Evolutionary conservation across 805 yeast genomes (phyloP).

Genomic region (Lipomyces anomalus): DNA sequence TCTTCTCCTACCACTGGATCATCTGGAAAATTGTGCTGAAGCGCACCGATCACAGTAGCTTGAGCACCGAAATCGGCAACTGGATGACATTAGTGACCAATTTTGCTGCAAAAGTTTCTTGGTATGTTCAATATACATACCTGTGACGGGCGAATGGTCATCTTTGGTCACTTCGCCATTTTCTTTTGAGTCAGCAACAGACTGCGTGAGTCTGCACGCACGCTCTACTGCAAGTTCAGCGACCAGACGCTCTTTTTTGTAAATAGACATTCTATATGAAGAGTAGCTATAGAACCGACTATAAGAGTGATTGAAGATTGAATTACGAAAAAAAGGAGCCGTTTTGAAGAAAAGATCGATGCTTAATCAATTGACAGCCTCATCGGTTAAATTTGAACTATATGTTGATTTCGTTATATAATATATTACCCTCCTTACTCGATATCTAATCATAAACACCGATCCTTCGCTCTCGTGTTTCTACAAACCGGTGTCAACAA

Average conservation of each 20-base stretch:
- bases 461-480: no score
- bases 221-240: slow-evolving; percentile 88
- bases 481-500: no score
- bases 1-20: slow-evolving; percentile 95
- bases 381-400: no score
- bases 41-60: slow-evolving; percentile 81
- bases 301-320: no score
- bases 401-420: no score
- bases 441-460: no score
- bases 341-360: no score
- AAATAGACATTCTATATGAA: slow-evolving; percentile 31
- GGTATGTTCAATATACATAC: slow-evolving; percentile 26
- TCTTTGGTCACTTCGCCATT: slow-evolving; percentile 53
- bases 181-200: slow-evolving; percentile 44
- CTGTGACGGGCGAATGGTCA: slow-evolving; percentile 91
- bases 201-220: slow-evolving; percentile 71
- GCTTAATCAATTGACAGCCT: no score
- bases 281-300: no score
- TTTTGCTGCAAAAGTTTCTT: background rate
- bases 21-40: slow-evolving; percentile 67
- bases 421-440: no score
- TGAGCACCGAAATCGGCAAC: slow-evolving; percentile 94
- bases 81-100: background rate
- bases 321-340: no score
- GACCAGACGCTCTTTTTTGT: slow-evolving; percentile 61